A percentile compares a stretch with the other conserved stretches of the same genome.
phyloP scores from a whole-genome alignment of 2,329 filamentous ascomycete species.

The Epichloe baconii region DNA sequence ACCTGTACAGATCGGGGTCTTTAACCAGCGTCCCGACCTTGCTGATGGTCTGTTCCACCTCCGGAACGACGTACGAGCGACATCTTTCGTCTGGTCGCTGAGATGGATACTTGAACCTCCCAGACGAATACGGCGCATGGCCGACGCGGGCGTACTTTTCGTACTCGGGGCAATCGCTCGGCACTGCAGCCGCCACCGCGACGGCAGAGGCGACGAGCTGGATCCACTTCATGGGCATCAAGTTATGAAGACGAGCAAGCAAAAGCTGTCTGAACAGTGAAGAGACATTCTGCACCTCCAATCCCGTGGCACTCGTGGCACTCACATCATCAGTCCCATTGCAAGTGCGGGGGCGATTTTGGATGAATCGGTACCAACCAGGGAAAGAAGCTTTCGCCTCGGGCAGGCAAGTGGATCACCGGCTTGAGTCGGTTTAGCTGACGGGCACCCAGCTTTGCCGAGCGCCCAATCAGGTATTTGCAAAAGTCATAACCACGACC shows the following conservation, averaged over 20 bases:
- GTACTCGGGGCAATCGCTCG: slow-evolving; percentile 21
- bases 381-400: not conserved
- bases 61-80: slow-evolving; percentile 65
- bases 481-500: slow-evolving; percentile 3
- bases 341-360: no score
- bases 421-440: not conserved
- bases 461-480: slow-evolving; percentile 5
- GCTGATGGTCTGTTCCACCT: slow-evolving; percentile 61
- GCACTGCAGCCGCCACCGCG: slow-evolving; percentile 10
- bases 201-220: slow-evolving; percentile 21
- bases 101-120: slow-evolving; percentile 62
- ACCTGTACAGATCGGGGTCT: slow-evolving; percentile 60
- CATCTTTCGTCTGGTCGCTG: slow-evolving; percentile 67
- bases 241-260: not conserved
- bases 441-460: not conserved
- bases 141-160: slow-evolving; percentile 20
- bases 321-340: no score
- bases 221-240: not conserved
- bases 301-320: no score
- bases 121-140: slow-evolving; percentile 64
- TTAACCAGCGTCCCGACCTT: slow-evolving; percentile 55
- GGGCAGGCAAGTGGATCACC: not conserved
- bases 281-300: no score
- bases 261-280: no score
- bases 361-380: no score